Conservation (phyloP, 352 stramenopile species). For the Discostella stelligera region DNA sequence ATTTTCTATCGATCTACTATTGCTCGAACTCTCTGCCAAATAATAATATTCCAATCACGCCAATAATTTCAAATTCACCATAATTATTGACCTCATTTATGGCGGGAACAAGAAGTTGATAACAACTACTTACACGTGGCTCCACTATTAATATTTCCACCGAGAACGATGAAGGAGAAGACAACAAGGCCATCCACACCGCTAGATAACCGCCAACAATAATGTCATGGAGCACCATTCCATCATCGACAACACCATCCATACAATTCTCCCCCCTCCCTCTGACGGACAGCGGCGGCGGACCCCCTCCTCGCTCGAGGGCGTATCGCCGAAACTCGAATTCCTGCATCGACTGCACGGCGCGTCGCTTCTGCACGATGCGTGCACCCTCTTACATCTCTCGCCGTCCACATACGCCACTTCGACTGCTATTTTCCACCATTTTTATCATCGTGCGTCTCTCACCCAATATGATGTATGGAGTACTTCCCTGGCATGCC, state of each 20-base stretch:
- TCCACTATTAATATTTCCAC: too few species aligned
- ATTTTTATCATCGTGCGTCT: conserved; percentile 64
- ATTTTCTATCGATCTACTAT: background rate
- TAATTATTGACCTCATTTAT: too few species aligned
- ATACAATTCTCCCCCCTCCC: conserved; percentile 3
- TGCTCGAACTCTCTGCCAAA: background rate
- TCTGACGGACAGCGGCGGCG: conserved; percentile 10
- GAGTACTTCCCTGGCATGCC: conserved; percentile 63
- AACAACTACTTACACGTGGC: too few species aligned
- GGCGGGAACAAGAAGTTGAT: too few species aligned
- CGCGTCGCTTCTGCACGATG: conserved; percentile 58
- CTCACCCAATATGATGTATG: conserved; percentile 61
- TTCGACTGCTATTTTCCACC: conserved; percentile 71
- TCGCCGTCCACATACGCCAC: conserved; percentile 62
- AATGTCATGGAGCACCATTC: background rate
- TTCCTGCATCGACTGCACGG: conserved; percentile 70
- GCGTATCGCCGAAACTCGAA: conserved; percentile 50
- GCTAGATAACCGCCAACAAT: background rate
- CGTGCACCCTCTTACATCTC: conserved; percentile 32
- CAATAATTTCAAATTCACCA: too few species aligned
- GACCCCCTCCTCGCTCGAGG: conserved; percentile 42
- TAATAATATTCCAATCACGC: too few species aligned
- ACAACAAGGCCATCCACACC: too few species aligned
- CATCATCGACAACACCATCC: conserved; percentile 22
- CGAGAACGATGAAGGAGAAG: too few species aligned